Evolutionary conservation across 1,284 basidiomycete genomes (phyloP), one percentile per base, ranked within the genome.

Genomic region (Puccinia hordei): DNA sequence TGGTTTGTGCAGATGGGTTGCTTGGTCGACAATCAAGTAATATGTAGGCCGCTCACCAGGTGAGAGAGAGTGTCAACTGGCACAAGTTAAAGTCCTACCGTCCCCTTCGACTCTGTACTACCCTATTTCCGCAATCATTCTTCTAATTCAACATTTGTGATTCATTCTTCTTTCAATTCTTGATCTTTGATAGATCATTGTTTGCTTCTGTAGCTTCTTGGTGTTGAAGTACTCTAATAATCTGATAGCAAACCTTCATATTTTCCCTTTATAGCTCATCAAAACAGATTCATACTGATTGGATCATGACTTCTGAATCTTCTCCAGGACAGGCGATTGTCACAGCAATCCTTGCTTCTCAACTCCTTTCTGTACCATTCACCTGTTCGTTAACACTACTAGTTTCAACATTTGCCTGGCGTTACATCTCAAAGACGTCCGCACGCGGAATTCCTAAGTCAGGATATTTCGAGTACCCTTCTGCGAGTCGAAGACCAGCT

Each of bases 181-280:
- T 59, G 24, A 51, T 69, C 66, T 69, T 69, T 49, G 66, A 69
- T 30, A 69, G 66, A 69, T 69, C 66, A 49, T 49, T 49, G 41
- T 69, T 69, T 69, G 24, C 46, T 30, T 46, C 24, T 22, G 61
- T 65, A 30, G 22, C 24, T 69, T 30, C 49, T 51, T 27, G 24
- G n/a, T 46, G 24, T 24, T 51, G 22, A 49, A 69, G 66, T 69
- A 27, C 24, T 49, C 41, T 30, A 69, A 24, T 17, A 12, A 9
- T 38, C 38, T 44, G 2, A 66, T n/a, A n/a, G n/a, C n/a, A n/a
- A n/a, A n/a, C n/a, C n/a, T n/a, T n/a, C n/a, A n/a, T n/a, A n/a
- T n/a, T n/a, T n/a, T n/a, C n/a, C n/a, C n/a, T n/a, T n/a, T n/a
- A 30, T 35, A 2, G 27, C 61, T 12, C 38, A 41, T 38, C 19